A percentile compares a stretch with the other conserved stretches of the same genome.
phyloP scores from a whole-genome alignment of 495 filamentous ascomycete genomes.

The Massariosphaeria phaeospora region DNA sequence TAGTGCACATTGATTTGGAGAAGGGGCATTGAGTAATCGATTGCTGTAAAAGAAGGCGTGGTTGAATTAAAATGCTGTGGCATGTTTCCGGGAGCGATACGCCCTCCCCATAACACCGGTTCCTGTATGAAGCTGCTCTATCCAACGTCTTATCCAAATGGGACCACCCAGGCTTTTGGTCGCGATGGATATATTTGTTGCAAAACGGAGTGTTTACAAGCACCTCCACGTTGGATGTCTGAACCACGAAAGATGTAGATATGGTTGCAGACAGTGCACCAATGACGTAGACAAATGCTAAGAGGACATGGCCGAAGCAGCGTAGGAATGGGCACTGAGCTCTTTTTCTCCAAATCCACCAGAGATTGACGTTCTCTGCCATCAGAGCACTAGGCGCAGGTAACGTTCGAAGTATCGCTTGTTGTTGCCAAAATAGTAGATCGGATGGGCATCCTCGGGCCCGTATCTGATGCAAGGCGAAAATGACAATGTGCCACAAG shows the following conservation, averaged over 20 bases:
- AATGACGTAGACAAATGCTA: background rate
- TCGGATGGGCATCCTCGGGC: background rate
- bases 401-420: conserved; percentile 5
- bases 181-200: too few relatives aligned
- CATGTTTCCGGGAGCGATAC: too few relatives aligned
- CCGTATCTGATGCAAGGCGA: conserved; percentile 4
- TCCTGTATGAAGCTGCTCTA: too few relatives aligned
- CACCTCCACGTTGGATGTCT: background rate
- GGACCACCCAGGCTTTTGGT: too few relatives aligned
- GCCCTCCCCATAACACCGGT: too few relatives aligned
- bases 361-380: conserved; percentile 1
- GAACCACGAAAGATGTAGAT: conserved; percentile 5
- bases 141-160: too few relatives aligned
- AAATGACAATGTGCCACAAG: conserved; percentile 7
- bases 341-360: background rate
- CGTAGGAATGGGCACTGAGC: background rate
- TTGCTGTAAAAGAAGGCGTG: too few relatives aligned
- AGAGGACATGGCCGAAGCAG: background rate
- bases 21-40: too few relatives aligned
- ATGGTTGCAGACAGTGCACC: background rate
- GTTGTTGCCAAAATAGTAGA: conserved; percentile 11
- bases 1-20: too few relatives aligned
- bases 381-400: conserved; percentile 5
- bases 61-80: too few relatives aligned
- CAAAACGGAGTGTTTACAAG: conserved; percentile 8